phyloP scores from a whole-genome alignment of 2,329 filamentous ascomycete genomes.

The Colletotrichum costaricense region DNA sequence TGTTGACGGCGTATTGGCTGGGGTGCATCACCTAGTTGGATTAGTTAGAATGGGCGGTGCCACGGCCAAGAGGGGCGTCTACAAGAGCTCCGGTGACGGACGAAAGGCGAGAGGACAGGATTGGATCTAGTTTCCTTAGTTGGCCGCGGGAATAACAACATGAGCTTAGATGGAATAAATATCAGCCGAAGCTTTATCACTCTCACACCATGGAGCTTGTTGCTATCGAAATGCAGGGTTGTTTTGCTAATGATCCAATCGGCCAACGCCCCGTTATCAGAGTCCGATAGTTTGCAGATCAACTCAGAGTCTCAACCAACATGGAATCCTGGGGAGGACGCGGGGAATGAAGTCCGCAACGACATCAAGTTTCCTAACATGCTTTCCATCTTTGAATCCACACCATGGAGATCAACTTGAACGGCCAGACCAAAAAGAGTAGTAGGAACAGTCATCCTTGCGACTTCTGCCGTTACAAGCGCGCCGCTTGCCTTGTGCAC shows the following conservation, averaged over 20 bases:
- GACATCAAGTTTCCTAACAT: not conserved
- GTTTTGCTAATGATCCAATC: constrained; percentile 13
- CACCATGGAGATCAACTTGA: constrained; percentile 21
- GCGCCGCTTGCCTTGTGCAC: constrained; percentile 24
- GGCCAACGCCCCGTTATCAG: constrained; percentile 22
- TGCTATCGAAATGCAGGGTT: not conserved
- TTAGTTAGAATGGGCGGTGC: constrained; percentile 26
- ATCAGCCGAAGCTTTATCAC: not conserved
- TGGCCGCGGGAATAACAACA: not conserved
- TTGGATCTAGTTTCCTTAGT: constrained; percentile 13
- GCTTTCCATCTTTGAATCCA: not conserved
- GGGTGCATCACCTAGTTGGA: constrained; percentile 24
- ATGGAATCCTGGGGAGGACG: constrained; percentile 6
- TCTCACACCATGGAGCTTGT: too few species aligned
- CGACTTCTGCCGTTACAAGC: constrained; percentile 32
- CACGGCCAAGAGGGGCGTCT: constrained; percentile 22
- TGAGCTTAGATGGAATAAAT: not conserved
- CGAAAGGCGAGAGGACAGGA: constrained; percentile 27
- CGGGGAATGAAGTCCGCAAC: constrained; percentile 8
- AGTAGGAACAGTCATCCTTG: constrained; percentile 23
- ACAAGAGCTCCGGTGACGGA: constrained; percentile 21
- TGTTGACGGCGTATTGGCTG: constrained; percentile 23
- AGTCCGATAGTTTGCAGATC: not conserved
- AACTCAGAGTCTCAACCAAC: not conserved
- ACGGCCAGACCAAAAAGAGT: not conserved